phyloP scores from a whole-genome alignment of 2,329 filamentous ascomycete genomes.

The Tolypocladium sp. region DNA sequence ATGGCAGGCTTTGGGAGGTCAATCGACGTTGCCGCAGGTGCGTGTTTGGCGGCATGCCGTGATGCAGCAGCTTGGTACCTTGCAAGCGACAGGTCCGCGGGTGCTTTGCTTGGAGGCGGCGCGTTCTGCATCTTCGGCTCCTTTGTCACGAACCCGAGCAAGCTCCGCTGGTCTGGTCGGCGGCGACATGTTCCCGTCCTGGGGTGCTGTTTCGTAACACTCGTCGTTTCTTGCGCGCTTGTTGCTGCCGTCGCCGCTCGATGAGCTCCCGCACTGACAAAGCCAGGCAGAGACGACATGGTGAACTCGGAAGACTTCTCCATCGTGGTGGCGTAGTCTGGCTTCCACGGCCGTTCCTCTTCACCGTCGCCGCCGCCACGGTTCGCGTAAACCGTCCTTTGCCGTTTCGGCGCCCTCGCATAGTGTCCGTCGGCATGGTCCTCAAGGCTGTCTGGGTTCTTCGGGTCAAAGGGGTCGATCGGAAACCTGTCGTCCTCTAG shows the following conservation, averaged over 20 bases:
- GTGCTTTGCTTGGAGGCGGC: constrained; percentile 5
- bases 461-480: constrained; percentile 43
- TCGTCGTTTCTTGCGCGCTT: constrained; percentile 9
- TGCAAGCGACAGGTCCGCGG: constrained; percentile 9
- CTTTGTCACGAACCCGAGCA: constrained; percentile 30
- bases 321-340: constrained; percentile 53
- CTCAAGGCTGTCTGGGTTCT: constrained; percentile 14
- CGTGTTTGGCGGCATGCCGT: constrained; percentile 9
- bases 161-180: constrained; percentile 29
- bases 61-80: constrained; percentile 15
- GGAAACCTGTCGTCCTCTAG: constrained; percentile 63
- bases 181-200: constrained; percentile 20
- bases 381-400: constrained; percentile 12
- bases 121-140: constrained; percentile 7
- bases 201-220: constrained; percentile 8
- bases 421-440: constrained; percentile 9
- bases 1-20: constrained; percentile 12
- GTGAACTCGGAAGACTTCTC: constrained; percentile 49
- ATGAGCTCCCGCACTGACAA: constrained; percentile 53
- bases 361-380: constrained; percentile 7
- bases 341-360: constrained; percentile 26
- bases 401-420: constrained; percentile 17
- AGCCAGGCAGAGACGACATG: constrained; percentile 45
- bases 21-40: background rate
- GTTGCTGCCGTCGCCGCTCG: constrained; percentile 26